Evolutionary conservation across 176 grass and related monocot genomes (phyloP), one percentile per base, ranked within the genome.

Genomic region (Zea luxurians): DNA sequence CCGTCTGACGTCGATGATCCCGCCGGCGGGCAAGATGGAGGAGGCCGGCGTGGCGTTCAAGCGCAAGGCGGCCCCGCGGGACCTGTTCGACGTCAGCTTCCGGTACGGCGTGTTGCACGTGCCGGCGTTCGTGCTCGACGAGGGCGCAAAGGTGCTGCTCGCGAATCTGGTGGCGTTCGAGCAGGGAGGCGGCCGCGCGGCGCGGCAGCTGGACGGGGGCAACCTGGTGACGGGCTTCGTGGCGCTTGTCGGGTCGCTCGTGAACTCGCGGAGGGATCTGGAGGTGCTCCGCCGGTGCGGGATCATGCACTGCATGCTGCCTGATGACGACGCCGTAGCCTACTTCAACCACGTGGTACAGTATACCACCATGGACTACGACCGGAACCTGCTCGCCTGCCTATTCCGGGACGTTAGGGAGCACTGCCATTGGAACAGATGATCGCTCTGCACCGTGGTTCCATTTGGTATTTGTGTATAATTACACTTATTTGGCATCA

Each of bases 111-210:
- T 82, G 79, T 55, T 83, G 74, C 80, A 78, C 74, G 69, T 86
- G 75, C 80, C 83, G 55, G 55, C 62, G n/a, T 79, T 90, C 79
- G 79, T 86, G 80, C 3, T 83, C 17, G 83, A 90, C 74, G 79
- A 86, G 78, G 62, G 67, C 52, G 55, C 69, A 53, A 74, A 79
- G 83, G 88, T 90, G 79, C 50, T 90, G 38, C 61, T 90, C 27
- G 83, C 74, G 54, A 90, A 90, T 34, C 78, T 90, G 62, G 88
- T 86, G 54, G 83, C 74, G 27, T 90, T 90, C 83, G 83, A 90
- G 83, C 79, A 79, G 69, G 68, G 88, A 17, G 82, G 82, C 4
- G 82, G 77, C 17, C 71, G 72, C 54, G 81, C 70, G 2, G 86
- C 38, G 49, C 13, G 66, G 71, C 73, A 81, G 58, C 77, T 81